These are phyloP conservation scores for Dioscorea cayenensis DNA, from an alignment of 116 monocot genomes.

Conservation along the genomic window DNA sequence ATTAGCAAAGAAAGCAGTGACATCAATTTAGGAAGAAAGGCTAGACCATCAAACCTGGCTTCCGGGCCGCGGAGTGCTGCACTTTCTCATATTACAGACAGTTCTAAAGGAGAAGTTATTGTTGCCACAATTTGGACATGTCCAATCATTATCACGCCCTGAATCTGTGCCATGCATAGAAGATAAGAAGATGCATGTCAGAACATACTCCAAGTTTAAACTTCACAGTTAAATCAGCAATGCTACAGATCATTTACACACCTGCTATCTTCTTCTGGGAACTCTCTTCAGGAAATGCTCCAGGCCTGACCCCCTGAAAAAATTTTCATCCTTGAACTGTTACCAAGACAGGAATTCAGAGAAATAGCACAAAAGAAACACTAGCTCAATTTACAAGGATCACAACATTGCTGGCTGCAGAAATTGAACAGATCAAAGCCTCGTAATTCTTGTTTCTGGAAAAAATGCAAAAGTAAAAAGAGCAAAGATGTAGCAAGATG, in stretches of 20 bases:
- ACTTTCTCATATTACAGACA: conserved; percentile 97
- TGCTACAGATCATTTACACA: neutral
- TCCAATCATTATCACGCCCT: conserved; percentile 85
- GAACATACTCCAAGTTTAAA: neutral
- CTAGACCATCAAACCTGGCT: conserved; percentile 39
- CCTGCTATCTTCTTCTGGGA: conserved; percentile 66
- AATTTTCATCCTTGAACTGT: conserved; percentile 1
- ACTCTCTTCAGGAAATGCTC: conserved; percentile 54
- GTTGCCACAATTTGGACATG: conserved; percentile 84
- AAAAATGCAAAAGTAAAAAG: no score
- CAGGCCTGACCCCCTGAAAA: conserved; percentile 52
- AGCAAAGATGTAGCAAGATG: no score
- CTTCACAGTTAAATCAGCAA: neutral
- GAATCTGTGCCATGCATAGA: conserved; percentile 14
- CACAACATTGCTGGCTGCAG: neutral
- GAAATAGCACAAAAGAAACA: neutral
- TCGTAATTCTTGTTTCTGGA: no score
- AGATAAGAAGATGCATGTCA: neutral
- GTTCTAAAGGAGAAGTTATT: conserved; percentile 77
- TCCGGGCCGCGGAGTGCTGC: conserved; percentile 84
- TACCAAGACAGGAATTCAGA: neutral
- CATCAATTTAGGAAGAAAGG: neutral
- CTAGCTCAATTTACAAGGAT: neutral
- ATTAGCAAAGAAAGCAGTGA: neutral
- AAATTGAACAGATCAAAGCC: neutral